A percentile compares a stretch with the other conserved stretches of the same genome.
phyloP scores from a whole-genome alignment of 176 grass and related monocot genomes.

The Metroxylon sagu region DNA sequence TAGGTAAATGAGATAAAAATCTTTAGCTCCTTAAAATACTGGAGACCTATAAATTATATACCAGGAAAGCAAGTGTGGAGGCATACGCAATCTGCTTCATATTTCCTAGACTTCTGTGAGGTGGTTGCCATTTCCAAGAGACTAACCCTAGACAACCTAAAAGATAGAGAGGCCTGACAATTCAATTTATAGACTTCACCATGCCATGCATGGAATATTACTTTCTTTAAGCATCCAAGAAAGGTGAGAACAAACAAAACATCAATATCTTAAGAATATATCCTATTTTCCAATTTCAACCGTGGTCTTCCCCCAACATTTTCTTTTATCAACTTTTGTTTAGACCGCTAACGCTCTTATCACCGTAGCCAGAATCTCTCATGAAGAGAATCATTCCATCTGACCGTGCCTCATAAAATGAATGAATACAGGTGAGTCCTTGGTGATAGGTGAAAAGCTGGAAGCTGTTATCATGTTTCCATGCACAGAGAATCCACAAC shows the following conservation, averaged over 20 bases:
- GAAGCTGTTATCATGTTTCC: neutral
- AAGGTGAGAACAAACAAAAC: conserved; percentile 7
- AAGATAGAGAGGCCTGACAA: neutral
- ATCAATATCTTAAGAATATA: conserved; percentile 11
- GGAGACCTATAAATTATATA: conserved; percentile 1
- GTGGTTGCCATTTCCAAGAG: conserved; percentile 14
- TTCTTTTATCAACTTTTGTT: neutral
- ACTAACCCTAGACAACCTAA: neutral
- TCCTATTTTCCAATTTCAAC: conserved; percentile 17
- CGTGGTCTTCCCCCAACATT: neutral
- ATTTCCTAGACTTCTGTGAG: conserved; percentile 5
- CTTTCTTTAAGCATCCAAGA: conserved; percentile 7
- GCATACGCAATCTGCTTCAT: conserved; percentile 24
- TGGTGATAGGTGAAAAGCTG: neutral
- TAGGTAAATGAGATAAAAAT: neutral
- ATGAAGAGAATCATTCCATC: neutral
- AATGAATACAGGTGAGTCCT: conserved; percentile 3
- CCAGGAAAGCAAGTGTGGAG: conserved; percentile 26
- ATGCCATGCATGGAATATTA: conserved; percentile 5
- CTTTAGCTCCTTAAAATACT: too few species aligned
- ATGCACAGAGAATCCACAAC: neutral
- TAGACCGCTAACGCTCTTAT: neutral
- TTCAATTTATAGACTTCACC: conserved; percentile 14
- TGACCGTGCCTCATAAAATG: neutral
- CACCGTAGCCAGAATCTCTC: neutral